Percentiles rank a stretch among this genome's conserved stretches.
phyloP scores from a whole-genome alignment of 208 protist genomes.

The Tritrichomonas musculus region DNA sequence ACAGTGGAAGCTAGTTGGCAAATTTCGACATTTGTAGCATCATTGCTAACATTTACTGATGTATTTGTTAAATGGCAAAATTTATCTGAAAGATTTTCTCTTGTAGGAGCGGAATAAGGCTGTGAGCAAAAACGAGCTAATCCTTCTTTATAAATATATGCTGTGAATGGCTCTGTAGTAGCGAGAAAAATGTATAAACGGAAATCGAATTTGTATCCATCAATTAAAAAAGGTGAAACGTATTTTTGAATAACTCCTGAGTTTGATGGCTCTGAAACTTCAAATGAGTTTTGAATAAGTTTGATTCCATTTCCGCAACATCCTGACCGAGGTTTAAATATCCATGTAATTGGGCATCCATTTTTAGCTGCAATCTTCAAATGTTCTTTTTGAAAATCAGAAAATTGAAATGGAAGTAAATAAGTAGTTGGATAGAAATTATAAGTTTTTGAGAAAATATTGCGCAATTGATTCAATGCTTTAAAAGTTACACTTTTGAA shows the following conservation, averaged over 20 bases:
- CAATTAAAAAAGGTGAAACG: conserved; percentile 41
- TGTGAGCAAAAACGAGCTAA: conserved; percentile 38
- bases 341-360: neutral
- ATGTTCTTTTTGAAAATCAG: neutral
- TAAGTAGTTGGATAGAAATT: neutral
- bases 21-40: neutral
- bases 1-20: too few relatives aligned
- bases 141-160: conserved; percentile 41
- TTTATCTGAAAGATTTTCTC: neutral
- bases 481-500: neutral
- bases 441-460: neutral
- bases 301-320: conserved; percentile 14
- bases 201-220: conserved; percentile 49
- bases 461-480: neutral
- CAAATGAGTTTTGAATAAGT: neutral
- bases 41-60: neutral
- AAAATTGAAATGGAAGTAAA: neutral
- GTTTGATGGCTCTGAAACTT: neutral
- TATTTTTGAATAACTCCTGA: conserved; percentile 40
- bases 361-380: neutral
- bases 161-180: conserved; percentile 34
- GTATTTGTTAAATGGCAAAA: conserved; percentile 38
- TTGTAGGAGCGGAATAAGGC: neutral
- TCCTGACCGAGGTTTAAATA: neutral
- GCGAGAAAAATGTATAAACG: conserved; percentile 46